Base-by-base conservation (phyloP, 164 flowering plant species). In the Magnolia sinica region DNA sequence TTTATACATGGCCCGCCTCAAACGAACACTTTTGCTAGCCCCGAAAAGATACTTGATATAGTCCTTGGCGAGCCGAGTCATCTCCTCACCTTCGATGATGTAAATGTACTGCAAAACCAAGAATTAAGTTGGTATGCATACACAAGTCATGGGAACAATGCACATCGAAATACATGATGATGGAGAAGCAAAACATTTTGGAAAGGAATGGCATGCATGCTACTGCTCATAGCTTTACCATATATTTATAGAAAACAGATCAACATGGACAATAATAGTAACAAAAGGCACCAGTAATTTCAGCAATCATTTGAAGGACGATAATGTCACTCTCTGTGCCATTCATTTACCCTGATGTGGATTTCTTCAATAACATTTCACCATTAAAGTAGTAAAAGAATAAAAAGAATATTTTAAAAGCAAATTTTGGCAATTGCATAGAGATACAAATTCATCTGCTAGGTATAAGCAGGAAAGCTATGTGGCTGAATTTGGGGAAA, bases 11-110 rank as follows among this genome's bases (percentile, higher is more conserved):
- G 80, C 75, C 19, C 81, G 82, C 64, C 66, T 82, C 29, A 92
- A 71, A 31, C 97, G 91, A n/a, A 77, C 59, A 78, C 90, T 90
- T 83, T 74, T 74, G 63, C 55, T 78, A 66, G 83, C 81, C 45
- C 82, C 76, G 27, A 87, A 80, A 0, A 90, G 79, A 79, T 79
- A 88, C 76, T 74, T 84, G 51, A 90, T 76, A 70, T 79, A 85
- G 84, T 92, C 97, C 80, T 74, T 87, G 9, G 67, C 83, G 7
- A 92, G 79, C 64, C 77, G 76, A 37, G 55, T 59, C 19, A 86
- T 14, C 76, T 90, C 91, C 80, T 86, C 91, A 0, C 94, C 92
- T 8, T 24, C 72, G 63, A 92, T 79, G 76, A 92, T 87, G 81
- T 84, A 88, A 5, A 78, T 49, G 70, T 92, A 92, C 97, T 92